Percentiles rank a stretch among this genome's conserved stretches.
phyloP scores from a whole-genome alignment of 2,329 filamentous ascomycete genomes.

The Claviceps citrina region DNA sequence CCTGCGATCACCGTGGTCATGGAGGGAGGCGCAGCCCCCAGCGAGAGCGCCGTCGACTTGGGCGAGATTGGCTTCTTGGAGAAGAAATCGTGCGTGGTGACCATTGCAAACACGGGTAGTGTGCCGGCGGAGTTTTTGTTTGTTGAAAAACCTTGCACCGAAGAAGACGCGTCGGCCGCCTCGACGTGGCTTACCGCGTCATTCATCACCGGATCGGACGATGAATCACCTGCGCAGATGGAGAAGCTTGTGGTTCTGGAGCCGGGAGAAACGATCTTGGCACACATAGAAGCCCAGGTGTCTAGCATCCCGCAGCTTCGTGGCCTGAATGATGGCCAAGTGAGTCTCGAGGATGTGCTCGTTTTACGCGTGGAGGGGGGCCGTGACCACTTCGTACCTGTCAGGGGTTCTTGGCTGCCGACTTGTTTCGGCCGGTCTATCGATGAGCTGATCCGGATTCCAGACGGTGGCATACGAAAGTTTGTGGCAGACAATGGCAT shows the following conservation, averaged over 20 bases:
- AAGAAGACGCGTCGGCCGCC: slow-evolving; percentile 22
- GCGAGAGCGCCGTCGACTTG: slow-evolving; percentile 53
- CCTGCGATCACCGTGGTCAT: slow-evolving; percentile 72
- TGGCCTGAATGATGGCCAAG: slow-evolving; percentile 52
- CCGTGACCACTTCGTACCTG: slow-evolving; percentile 78
- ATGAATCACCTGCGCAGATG: slow-evolving; percentile 17
- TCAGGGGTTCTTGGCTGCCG: slow-evolving; percentile 63
- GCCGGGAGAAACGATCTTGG: slow-evolving; percentile 68
- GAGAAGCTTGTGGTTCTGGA: slow-evolving; percentile 50
- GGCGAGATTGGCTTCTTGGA: slow-evolving; percentile 58
- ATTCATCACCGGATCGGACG: slow-evolving; percentile 34
- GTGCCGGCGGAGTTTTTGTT: slow-evolving; percentile 69
- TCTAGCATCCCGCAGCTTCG: slow-evolving; percentile 47
- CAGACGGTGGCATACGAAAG: slow-evolving; percentile 59
- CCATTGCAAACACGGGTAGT: slow-evolving; percentile 81
- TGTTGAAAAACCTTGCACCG: slow-evolving; percentile 49
- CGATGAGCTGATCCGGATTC: slow-evolving; percentile 75
- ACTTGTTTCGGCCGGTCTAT: slow-evolving; percentile 73
- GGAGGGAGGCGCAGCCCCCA: slow-evolving; percentile 36
- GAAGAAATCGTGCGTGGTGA: slow-evolving; percentile 51
- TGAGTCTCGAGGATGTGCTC: slow-evolving; percentile 66
- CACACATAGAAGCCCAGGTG: slow-evolving; percentile 53
- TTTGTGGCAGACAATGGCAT: slow-evolving; percentile 26
- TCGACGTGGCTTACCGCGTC: slow-evolving; percentile 57
- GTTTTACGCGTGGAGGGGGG: slow-evolving; percentile 72